Conservation (phyloP, 2,329 filamentous ascomycete genomes). For the Cercospora zeae-maydis region DNA sequence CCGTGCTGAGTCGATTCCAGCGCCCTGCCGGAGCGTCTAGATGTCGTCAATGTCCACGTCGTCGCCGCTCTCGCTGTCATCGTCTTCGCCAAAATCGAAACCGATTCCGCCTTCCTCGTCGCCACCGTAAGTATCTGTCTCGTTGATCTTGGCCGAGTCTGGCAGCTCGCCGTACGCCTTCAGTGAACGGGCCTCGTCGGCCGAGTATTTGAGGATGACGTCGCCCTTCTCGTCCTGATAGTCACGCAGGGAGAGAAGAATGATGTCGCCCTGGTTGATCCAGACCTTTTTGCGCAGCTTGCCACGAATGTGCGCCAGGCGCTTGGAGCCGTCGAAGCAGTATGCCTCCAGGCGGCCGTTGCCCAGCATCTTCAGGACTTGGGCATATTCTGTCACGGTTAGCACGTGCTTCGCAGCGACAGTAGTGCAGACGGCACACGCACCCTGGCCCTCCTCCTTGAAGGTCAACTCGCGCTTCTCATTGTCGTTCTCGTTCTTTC, state of each 20-base stretch:
- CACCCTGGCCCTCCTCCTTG: constrained; percentile 94
- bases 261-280: constrained; percentile 98
- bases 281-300: constrained; percentile 99
- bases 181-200: constrained; percentile 89
- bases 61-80: constrained; percentile 59
- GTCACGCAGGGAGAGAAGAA: constrained; percentile 80
- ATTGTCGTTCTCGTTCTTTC: constrained; percentile 84
- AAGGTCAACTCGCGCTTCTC: constrained; percentile 98
- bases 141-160: constrained; percentile 99
- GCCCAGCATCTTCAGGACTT: constrained; percentile 92
- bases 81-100: constrained; percentile 98
- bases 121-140: constrained; percentile 90
- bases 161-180: constrained; percentile 98
- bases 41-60: constrained; percentile 96
- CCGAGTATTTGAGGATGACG: constrained; percentile 90
- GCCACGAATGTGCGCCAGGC: constrained; percentile 81
- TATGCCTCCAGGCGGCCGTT: constrained; percentile 90
- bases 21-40: constrained; percentile 41
- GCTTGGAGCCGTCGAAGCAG: constrained; percentile 92
- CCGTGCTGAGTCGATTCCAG: not conserved
- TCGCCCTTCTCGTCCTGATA: constrained; percentile 94
- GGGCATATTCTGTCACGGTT: constrained; percentile 62
- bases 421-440: constrained; percentile 21
- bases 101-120: constrained; percentile 93
- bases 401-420: not conserved